These are phyloP conservation scores for Exophiala lecanii-corni DNA, from an alignment of 2,329 filamentous ascomycete genomes.

Conservation along the genomic window DNA sequence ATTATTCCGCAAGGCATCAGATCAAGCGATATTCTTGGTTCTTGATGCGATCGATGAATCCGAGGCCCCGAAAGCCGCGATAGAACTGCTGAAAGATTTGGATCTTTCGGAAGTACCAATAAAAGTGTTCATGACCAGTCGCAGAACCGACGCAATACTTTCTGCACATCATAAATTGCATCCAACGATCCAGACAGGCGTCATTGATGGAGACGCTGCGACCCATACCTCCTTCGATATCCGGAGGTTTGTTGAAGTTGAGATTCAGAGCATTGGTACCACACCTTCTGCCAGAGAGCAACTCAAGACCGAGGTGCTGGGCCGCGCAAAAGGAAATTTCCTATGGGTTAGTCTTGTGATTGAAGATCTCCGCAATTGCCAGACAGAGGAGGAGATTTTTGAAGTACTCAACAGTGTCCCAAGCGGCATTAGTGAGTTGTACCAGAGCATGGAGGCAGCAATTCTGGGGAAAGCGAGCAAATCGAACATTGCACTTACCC, in stretches of 20 bases:
- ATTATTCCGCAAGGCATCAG: constrained; percentile 27
- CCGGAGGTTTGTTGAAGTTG: constrained; percentile 8
- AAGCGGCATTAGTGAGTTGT: constrained; percentile 29
- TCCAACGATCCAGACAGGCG: neutral
- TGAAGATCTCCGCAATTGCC: constrained; percentile 18
- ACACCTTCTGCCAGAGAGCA: constrained; percentile 3
- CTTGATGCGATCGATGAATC: constrained; percentile 40
- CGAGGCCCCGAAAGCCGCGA: constrained; percentile 19
- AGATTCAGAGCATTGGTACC: constrained; percentile 13
- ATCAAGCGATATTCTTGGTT: constrained; percentile 34
- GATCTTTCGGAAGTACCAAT: constrained; percentile 23
- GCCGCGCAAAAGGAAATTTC: constrained; percentile 22
- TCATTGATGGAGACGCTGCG: constrained; percentile 7
- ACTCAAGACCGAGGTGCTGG: constrained; percentile 9
- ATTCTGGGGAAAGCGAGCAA: constrained; percentile 7
- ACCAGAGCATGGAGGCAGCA: constrained; percentile 27
- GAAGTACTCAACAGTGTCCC: constrained; percentile 26
- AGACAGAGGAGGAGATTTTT: constrained; percentile 20
- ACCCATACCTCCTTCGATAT: constrained; percentile 15
- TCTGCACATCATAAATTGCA: constrained; percentile 7
- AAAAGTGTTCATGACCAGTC: constrained; percentile 22
- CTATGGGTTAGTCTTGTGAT: constrained; percentile 23
- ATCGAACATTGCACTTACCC: constrained; percentile 13
- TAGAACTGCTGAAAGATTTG: constrained; percentile 22
- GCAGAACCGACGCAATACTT: constrained; percentile 2